Conservation (phyloP, 108 stramenopile species). For the Pseudonitzschia multistriata region DNA sequence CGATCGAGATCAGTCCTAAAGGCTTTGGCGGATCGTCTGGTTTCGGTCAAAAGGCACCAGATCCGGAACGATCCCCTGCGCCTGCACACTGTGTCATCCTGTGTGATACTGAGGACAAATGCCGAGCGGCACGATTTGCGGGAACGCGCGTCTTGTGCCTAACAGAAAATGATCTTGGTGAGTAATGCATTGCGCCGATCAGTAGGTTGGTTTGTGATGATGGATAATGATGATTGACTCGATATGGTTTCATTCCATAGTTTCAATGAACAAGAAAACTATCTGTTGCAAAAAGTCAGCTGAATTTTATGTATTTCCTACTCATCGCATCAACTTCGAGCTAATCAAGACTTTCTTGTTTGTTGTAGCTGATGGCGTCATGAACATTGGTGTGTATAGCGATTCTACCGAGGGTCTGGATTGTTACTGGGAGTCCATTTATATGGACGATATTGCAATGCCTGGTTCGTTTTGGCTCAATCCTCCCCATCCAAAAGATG, state of each 20-base stretch:
- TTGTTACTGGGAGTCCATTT: constrained; percentile 43
- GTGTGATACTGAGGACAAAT: constrained; percentile 39
- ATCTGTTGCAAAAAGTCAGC: too few relatives aligned
- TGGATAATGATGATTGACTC: too few relatives aligned
- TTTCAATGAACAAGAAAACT: too few relatives aligned
- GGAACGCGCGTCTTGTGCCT: constrained; percentile 75
- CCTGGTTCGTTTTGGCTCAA: constrained; percentile 85
- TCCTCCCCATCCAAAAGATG: constrained; percentile 66
- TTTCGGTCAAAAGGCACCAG: constrained; percentile 62
- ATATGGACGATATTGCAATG: constrained; percentile 73
- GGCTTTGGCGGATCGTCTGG: constrained; percentile 82
- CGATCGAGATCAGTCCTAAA: constrained; percentile 60
- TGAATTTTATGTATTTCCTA: too few relatives aligned
- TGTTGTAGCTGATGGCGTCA: constrained; percentile 23
- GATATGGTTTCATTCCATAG: too few relatives aligned
- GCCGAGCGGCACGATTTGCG: constrained; percentile 56
- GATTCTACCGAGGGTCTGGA: not conserved
- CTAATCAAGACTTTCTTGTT: not conserved
- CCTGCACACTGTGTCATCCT: constrained; percentile 66
- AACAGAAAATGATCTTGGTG: constrained; percentile 27
- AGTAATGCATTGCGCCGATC: too few relatives aligned
- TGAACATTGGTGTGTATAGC: constrained; percentile 4
- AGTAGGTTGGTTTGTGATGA: too few relatives aligned
- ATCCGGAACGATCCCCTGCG: constrained; percentile 63
- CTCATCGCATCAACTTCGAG: too few relatives aligned